Evolutionary conservation across 106 monocot species (phyloP), one percentile per base, ranked within the genome.

Genomic region (Iris macrosiphon): DNA sequence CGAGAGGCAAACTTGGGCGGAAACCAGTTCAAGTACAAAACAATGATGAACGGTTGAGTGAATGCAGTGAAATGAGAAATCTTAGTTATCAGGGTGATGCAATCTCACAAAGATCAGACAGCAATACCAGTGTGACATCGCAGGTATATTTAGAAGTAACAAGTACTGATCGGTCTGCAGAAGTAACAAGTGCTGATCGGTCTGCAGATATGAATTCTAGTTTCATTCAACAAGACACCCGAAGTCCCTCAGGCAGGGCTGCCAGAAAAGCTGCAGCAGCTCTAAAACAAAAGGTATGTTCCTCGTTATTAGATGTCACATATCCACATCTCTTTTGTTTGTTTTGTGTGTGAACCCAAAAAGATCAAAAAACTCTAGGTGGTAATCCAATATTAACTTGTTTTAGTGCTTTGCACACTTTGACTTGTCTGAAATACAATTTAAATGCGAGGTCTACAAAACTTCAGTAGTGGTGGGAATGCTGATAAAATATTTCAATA

Each of bases 161-260:
- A 18, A 72, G 51, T 45, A 59, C 40, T 23, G 50, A 63, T 38
- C 52, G 9, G 16, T 19, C 19, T 57, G 32, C 32, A 10, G 70
- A 78, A 62, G 71, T 56, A 41, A 67, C 55, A 22, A 78, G 62
- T 58, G 66, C 55, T 41, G 53, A 61, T 46, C 14, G 35, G 16
- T 49, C 47, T 19, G 34, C 22, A 29, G 45, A 58, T 15, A 33
- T 31, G 34, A 52, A 29, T 20, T 61, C 49, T 25, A 1, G 23
- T 44, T 41, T 61, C 34, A 10, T n/a, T 53, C 60, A 60, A 13
- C 78, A 67, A 64, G 54, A 49, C n/a, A 54, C 1, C 33, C 24
- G 25, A 43, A 60, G 42, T 39, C 54, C 59, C 21, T 40, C 52
- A 2, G 29, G 10, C 14, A 65, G 53, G 27, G n/a, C 46, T 40